Evolutionary conservation across 805 yeast species (phyloP), one percentile per base, ranked within the genome.

Genomic region (Starmera caribaea): DNA sequence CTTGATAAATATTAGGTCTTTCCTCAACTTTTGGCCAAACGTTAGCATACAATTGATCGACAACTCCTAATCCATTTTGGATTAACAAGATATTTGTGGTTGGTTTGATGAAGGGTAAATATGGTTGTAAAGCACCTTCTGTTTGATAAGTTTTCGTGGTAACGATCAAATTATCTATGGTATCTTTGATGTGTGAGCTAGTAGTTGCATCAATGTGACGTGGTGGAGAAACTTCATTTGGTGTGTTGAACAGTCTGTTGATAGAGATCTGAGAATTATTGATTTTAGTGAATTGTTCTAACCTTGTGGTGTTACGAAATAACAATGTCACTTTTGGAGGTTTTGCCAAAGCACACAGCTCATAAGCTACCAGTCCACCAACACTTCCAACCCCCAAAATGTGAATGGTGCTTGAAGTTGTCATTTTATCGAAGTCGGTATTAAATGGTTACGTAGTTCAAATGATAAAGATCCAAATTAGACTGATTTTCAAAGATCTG

Each of bases 21-120:
- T 42, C 34, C 0, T 49, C 48, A 2, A 44, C 39, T 1, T 59
- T 51, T 1, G 81, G 77, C 81, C 92, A 84, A 4, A 77, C 60
- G 16, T 61, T 53, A 3, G 65, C 61, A 13, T 65, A 61, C 29
- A 88, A 54, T 33, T 69, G 66, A 10, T 82, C 83, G 7, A 74
- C 63, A 16, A 83, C 79, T 9, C 97, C 97, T 67, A 88, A 69
- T 1, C 98, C 98, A 57, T 92, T 92, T 49, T 92, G 97, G 7
- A 90, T 59, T 16, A 92, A 59, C 31, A 90, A 52, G 11, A 89
- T 61, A 43, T 77, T 81, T 2, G 95, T 75, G 3, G 66, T 54
- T 2, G 62, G 53, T 26, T 61, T 57, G 26, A 90, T 67, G 40
- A 61, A 61, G 2, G 70, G 66, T 16, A 75, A 44, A 38, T 77